Percentiles rank a stretch among this genome's conserved stretches.
Evolutionary conservation across 2,329 filamentous ascomycete species (phyloP).

Genomic region (Cladosporium colombiae): DNA sequence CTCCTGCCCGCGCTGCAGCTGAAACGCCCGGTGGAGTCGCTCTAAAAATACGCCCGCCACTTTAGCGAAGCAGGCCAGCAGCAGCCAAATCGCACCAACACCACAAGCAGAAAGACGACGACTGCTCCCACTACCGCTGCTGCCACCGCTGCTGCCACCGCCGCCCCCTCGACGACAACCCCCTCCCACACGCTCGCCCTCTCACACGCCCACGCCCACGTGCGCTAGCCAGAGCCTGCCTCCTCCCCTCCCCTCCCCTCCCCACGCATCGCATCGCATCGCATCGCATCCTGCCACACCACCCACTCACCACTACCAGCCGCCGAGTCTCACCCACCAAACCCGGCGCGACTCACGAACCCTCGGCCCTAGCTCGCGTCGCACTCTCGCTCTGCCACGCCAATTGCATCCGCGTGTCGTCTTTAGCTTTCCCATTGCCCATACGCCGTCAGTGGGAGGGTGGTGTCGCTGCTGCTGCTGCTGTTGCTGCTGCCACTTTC

Average conservation of each 20-base stretch:
- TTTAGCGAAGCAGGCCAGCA: not conserved
- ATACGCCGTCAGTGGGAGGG: not conserved
- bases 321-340: conserved; percentile 7
- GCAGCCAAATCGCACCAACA: not conserved
- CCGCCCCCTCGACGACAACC: not conserved
- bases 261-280: not conserved
- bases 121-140: not conserved
- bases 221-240: not conserved
- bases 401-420: conserved; percentile 1
- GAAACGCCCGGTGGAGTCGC: not conserved
- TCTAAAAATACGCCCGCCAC: conserved; percentile 3
- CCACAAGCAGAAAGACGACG: not conserved
- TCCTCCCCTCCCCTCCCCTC: not conserved
- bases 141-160: not conserved
- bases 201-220: not conserved
- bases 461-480: not conserved
- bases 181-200: too few relatives aligned
- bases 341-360: conserved; percentile 6
- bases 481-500: not conserved
- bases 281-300: not conserved
- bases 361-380: conserved; percentile 10
- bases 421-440: not conserved
- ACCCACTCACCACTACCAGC: not conserved
- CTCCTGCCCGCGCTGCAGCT: not conserved
- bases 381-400: not conserved